Evolutionary conservation across 352 stramenopile species (phyloP), one percentile per base, ranked within the genome.

Genomic region (Globisporangium spinosum): DNA sequence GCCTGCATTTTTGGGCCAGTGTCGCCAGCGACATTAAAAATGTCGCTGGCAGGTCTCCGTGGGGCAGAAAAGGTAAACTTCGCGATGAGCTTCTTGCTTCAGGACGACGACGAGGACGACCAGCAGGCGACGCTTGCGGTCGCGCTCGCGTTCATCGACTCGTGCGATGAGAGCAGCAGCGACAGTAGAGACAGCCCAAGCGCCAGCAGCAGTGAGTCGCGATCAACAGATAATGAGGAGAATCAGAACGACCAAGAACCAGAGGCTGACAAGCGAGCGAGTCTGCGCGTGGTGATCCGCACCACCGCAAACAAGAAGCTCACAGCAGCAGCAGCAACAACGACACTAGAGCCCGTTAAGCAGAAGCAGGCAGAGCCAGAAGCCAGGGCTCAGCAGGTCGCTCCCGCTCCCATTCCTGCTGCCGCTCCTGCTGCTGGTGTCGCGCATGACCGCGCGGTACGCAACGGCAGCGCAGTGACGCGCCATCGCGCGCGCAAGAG

Each of bases 101-200:
- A 5, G 15, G 56, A 58, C 40, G 47, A 49, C 15, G 40, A 60
- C 40, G 47, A 49, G 40, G 40, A 60, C 34, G 64, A 64, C 40
- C 25, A 22, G 20, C 17, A 53, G 34, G 55, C 45, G 27, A 58
- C 54, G 55, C 64, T 69, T 43, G 55, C 27, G 12, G 40, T 45
- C 32, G 58, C 64, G 64, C 55, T 69, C 29, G 55, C 55, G 10
- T 45, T 69, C 58, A 49, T 69, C 29, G 64, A 69, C 29, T 58
- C 71, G 13, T 82, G 70, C 49, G 45, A 73, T n/a, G 68, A 58
- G 4, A 71, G 66, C 27, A 40, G 10, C 58, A 64, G 15, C 58
- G 27, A 17, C 15, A 55, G 58, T 13, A 38, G 25, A 35, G 32
- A 38, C 12, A 38, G 32, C 32, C 3, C 13, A 45, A 45, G 38